Evolutionary conservation across 2,329 filamentous ascomycete species (phyloP).

Genomic region (Didymella sp.): DNA sequence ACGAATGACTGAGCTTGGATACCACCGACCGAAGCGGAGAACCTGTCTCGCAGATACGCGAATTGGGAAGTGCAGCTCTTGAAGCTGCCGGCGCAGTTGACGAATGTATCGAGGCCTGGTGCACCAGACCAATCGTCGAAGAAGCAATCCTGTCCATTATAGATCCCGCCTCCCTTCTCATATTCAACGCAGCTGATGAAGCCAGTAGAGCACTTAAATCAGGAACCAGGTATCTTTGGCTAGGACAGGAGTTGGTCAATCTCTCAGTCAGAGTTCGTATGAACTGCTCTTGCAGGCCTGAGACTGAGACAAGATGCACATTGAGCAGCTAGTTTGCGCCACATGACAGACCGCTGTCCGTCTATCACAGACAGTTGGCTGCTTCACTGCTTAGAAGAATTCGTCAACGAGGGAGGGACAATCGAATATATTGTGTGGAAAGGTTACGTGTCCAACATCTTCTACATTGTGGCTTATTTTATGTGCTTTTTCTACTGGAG

Average conservation of each 20-base stretch:
- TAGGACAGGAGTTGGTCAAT: neutral
- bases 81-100: slow-evolving; percentile 1
- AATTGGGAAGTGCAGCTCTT: neutral
- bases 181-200: neutral
- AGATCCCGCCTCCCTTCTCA: neutral
- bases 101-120: neutral
- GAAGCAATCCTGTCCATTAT: neutral
- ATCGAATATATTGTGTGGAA: too few species aligned
- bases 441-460: too few species aligned
- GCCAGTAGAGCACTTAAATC: neutral
- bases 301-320: too few species aligned
- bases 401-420: too few species aligned
- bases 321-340: too few species aligned
- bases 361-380: too few species aligned
- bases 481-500: too few species aligned
- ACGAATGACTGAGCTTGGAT: neutral
- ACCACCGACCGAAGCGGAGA: neutral
- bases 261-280: neutral
- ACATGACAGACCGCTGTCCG: too few species aligned
- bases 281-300: too few species aligned
- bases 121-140: neutral
- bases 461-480: too few species aligned
- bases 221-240: neutral
- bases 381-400: too few species aligned
- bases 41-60: neutral